phyloP scores from a whole-genome alignment of 2,329 filamentous ascomycete genomes.

The Leptographium wingfieldii region DNA sequence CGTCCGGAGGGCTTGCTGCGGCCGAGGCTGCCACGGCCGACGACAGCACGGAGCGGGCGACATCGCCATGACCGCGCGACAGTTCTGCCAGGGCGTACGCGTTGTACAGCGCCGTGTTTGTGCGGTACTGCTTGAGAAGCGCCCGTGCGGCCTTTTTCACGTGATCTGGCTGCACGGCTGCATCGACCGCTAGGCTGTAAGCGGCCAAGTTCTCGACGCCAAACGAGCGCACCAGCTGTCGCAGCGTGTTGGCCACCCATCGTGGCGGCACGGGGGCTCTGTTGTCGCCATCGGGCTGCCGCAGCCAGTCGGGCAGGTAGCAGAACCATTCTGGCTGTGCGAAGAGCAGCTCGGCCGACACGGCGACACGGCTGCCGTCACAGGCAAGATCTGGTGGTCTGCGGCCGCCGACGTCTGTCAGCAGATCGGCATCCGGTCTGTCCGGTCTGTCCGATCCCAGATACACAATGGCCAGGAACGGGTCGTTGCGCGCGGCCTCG shows the following conservation, averaged over 20 bases:
- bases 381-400: constrained; percentile 2
- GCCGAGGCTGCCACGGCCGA: constrained; percentile 27
- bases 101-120: constrained; percentile 60
- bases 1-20: constrained; percentile 10
- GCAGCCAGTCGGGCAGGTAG: constrained; percentile 9
- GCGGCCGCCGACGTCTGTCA: not conserved
- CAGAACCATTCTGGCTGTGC: constrained; percentile 8
- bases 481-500: constrained; percentile 33
- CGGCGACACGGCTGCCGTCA: constrained; percentile 15
- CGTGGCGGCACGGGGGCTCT: constrained; percentile 22
- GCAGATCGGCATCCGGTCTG: not conserved
- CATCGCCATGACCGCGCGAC: constrained; percentile 39
- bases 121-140: constrained; percentile 55
- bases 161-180: constrained; percentile 35
- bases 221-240: constrained; percentile 37
- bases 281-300: constrained; percentile 14
- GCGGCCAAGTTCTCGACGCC: constrained; percentile 44
- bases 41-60: constrained; percentile 51
- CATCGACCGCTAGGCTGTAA: constrained; percentile 59
- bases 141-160: constrained; percentile 60
- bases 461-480: constrained; percentile 27
- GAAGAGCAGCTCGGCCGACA: constrained; percentile 29
- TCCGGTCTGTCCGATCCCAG: constrained; percentile 16
- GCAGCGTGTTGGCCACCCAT: constrained; percentile 42
- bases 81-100: constrained; percentile 65